Conservation (phyloP, 1,284 basidiomycete genomes). For the Mycosarcoma mackinlayi region DNA sequence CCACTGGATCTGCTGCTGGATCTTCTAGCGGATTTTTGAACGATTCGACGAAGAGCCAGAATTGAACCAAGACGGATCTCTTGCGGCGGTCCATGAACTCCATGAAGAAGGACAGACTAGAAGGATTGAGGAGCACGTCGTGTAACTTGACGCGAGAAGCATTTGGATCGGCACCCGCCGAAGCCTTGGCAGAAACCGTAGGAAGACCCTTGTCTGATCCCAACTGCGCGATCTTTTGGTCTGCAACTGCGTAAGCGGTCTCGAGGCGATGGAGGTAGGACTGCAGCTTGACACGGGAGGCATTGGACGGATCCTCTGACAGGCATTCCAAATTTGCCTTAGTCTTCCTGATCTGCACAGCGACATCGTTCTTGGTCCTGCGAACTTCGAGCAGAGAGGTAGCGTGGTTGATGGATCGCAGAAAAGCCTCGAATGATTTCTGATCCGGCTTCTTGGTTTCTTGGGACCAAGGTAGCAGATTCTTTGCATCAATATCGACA, state of each 20-base stretch:
- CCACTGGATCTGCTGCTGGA: slow-evolving; percentile 65
- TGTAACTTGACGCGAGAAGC: slow-evolving; percentile 39
- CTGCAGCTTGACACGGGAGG: slow-evolving; percentile 35
- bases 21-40: slow-evolving; percentile 93
- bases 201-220: slow-evolving; percentile 69
- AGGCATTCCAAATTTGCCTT: slow-evolving; percentile 42
- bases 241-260: slow-evolving; percentile 84
- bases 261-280: slow-evolving; percentile 89
- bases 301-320: slow-evolving; percentile 24
- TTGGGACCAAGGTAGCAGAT: slow-evolving; percentile 28
- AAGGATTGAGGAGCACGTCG: slow-evolving; percentile 84
- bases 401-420: slow-evolving; percentile 32
- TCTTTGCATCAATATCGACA: slow-evolving; percentile 25
- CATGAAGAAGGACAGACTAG: slow-evolving; percentile 92
- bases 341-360: slow-evolving; percentile 54
- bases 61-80: slow-evolving; percentile 87
- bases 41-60: slow-evolving; percentile 95
- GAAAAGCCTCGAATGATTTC: slow-evolving; percentile 46
- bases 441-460: slow-evolving; percentile 39
- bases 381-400: slow-evolving; percentile 53
- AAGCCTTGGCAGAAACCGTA: slow-evolving; percentile 28
- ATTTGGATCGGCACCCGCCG: slow-evolving; percentile 41
- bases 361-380: slow-evolving; percentile 50
- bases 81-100: slow-evolving; percentile 94
- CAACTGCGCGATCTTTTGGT: slow-evolving; percentile 82